Conservation (phyloP, 495 filamentous ascomycete species). For the Tuber microsphaerosporum region DNA sequence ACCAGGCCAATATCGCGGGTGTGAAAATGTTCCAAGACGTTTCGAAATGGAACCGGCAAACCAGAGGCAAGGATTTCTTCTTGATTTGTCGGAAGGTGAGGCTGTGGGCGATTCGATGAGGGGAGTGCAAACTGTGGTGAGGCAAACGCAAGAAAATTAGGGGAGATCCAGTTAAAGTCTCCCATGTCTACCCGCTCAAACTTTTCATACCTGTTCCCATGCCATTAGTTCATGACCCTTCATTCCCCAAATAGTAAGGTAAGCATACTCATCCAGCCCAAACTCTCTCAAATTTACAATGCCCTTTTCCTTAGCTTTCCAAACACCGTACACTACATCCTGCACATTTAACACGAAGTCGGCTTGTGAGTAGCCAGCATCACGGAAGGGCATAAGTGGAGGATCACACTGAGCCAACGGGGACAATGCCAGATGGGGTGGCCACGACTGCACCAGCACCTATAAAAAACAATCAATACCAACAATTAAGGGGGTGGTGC, state of each 20-base stretch:
- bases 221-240: constrained; percentile 14
- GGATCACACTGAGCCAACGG: constrained; percentile 94
- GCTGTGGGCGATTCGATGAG: constrained; percentile 58
- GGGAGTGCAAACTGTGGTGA: constrained; percentile 75
- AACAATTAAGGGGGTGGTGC: neutral
- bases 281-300: constrained; percentile 83
- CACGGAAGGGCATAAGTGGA: constrained; percentile 95
- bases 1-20: constrained; percentile 83
- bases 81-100: constrained; percentile 48
- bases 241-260: neutral
- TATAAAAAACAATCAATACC: constrained; percentile 11
- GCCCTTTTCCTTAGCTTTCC: constrained; percentile 93
- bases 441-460: constrained; percentile 91
- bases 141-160: constrained; percentile 89
- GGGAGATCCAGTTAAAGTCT: constrained; percentile 99
- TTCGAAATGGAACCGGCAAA: constrained; percentile 82
- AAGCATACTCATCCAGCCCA: constrained; percentile 76
- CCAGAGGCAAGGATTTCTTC: constrained; percentile 44
- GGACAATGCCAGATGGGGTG: constrained; percentile 94
- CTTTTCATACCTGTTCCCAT: constrained; percentile 64
- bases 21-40: constrained; percentile 81
- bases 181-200: constrained; percentile 95
- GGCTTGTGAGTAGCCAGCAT: constrained; percentile 96
- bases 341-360: constrained; percentile 92
- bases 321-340: constrained; percentile 95